phyloP scores from a whole-genome alignment of 192 early-diverging fungal genomes.

The Mortierella antarctica region DNA sequence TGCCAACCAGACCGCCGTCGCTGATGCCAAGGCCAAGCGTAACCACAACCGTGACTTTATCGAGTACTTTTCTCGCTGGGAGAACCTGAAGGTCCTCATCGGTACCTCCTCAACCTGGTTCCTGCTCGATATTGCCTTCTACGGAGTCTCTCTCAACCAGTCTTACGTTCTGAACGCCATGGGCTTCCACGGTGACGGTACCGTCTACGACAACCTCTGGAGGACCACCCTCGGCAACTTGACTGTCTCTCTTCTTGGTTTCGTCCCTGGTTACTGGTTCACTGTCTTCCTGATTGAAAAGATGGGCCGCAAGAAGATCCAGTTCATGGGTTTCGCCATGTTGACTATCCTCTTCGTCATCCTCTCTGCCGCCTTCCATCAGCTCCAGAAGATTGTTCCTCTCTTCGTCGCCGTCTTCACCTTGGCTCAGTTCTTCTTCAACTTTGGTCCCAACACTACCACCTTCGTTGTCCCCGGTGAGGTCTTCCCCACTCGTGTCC shows the following conservation, averaged over 20 bases:
- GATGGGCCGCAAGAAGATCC: constrained; percentile 93
- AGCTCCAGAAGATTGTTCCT: constrained; percentile 63
- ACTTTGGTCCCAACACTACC: constrained; percentile 86
- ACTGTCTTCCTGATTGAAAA: constrained; percentile 89
- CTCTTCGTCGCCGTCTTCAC: constrained; percentile 69
- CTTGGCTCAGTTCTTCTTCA: constrained; percentile 73
- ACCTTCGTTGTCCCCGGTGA: constrained; percentile 84
- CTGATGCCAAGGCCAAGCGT: constrained; percentile 48
- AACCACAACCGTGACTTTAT: constrained; percentile 70
- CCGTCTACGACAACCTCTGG: constrained; percentile 68
- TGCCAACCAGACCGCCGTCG: constrained; percentile 47
- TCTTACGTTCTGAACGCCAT: constrained; percentile 79
- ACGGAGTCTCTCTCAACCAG: constrained; percentile 77
- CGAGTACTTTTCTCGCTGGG: constrained; percentile 82
- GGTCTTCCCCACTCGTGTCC: constrained; percentile 80
- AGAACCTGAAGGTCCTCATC: constrained; percentile 82
- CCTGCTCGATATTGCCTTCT: constrained; percentile 82
- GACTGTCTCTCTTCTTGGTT: constrained; percentile 87
- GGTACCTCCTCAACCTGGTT: constrained; percentile 84
- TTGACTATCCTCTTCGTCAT: constrained; percentile 82
- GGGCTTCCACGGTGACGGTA: constrained; percentile 69
- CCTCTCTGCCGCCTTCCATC: constrained; percentile 75
- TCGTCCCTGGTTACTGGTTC: constrained; percentile 97
- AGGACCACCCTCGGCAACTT: constrained; percentile 88
- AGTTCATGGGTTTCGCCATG: constrained; percentile 86